Conservation (phyloP, 2,329 filamentous ascomycete species). For the Dactylonectria macrodidyma region DNA sequence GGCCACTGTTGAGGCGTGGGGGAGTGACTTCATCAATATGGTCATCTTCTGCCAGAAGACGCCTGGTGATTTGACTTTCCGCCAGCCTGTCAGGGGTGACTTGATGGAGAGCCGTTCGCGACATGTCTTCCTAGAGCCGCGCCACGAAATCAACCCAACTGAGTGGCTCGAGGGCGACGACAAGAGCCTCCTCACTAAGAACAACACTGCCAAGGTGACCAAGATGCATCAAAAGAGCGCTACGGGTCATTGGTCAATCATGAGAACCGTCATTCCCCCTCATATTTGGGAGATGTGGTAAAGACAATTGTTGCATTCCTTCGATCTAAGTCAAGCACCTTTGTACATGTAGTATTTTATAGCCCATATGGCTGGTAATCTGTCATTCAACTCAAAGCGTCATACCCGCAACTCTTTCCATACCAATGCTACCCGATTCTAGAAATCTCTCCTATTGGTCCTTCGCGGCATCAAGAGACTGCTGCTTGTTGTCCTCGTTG, state of each 20-base stretch:
- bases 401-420: not conserved
- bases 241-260: conserved; percentile 90
- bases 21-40: conserved; percentile 91
- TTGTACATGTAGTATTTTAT: conserved; percentile 17
- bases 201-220: conserved; percentile 76
- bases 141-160: conserved; percentile 74
- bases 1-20: conserved; percentile 62
- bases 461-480: conserved; percentile 46
- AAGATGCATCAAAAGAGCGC: conserved; percentile 84
- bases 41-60: conserved; percentile 92
- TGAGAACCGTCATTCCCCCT: conserved; percentile 85
- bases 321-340: not conserved
- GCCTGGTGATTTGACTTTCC: conserved; percentile 71
- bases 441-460: conserved; percentile 26
- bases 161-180: conserved; percentile 63
- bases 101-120: conserved; percentile 81
- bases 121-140: conserved; percentile 78
- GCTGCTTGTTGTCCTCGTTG: conserved; percentile 54
- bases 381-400: not conserved
- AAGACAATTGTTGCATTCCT: conserved; percentile 39
- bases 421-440: too few species aligned
- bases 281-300: conserved; percentile 92
- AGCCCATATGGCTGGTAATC: not conserved
- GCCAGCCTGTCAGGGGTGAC: conserved; percentile 75
- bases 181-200: conserved; percentile 70